A percentile compares a stretch with the other conserved stretches of the same genome.
Evolutionary conservation across 768 basidiomycete genomes (phyloP).

Genomic region (Amanita subjunquillea): DNA sequence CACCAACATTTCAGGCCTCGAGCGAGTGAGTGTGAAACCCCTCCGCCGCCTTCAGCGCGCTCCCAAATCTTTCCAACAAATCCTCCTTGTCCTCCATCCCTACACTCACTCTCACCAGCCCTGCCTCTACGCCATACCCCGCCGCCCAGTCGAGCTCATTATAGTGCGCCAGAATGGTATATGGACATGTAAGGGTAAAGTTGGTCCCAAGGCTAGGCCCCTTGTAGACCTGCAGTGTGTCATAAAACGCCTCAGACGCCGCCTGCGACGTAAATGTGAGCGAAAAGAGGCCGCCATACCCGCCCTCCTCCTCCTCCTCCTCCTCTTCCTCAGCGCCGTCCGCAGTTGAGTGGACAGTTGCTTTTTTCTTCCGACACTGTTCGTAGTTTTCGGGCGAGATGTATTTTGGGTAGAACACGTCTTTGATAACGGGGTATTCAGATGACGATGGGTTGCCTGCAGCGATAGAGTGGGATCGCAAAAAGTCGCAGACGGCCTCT

Average conservation of each 20-base stretch:
- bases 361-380: constrained; percentile 44
- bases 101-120: constrained; percentile 82
- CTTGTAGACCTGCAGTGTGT: constrained; percentile 73
- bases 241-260: constrained; percentile 76
- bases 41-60: constrained; percentile 71
- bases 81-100: constrained; percentile 68
- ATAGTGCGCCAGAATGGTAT: constrained; percentile 87
- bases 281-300: constrained; percentile 84
- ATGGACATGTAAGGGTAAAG: constrained; percentile 92
- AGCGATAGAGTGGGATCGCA: constrained; percentile 47
- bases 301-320: constrained; percentile 22
- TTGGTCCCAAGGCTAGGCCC: constrained; percentile 92
- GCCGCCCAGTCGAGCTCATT: constrained; percentile 88
- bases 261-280: constrained; percentile 64
- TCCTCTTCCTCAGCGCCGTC: constrained; percentile 3
- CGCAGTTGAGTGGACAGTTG: not conserved
- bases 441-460: constrained; percentile 19
- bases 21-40: constrained; percentile 3
- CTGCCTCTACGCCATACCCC: constrained; percentile 73
- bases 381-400: constrained; percentile 63
- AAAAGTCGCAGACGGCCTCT: constrained; percentile 70
- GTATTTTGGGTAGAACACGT: constrained; percentile 88
- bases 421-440: constrained; percentile 45
- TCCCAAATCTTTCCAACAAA: constrained; percentile 48
- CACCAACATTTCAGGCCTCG: no score